Conservation (phyloP, 2,329 filamentous ascomycete genomes). For the Teratosphaeria destructans region DNA sequence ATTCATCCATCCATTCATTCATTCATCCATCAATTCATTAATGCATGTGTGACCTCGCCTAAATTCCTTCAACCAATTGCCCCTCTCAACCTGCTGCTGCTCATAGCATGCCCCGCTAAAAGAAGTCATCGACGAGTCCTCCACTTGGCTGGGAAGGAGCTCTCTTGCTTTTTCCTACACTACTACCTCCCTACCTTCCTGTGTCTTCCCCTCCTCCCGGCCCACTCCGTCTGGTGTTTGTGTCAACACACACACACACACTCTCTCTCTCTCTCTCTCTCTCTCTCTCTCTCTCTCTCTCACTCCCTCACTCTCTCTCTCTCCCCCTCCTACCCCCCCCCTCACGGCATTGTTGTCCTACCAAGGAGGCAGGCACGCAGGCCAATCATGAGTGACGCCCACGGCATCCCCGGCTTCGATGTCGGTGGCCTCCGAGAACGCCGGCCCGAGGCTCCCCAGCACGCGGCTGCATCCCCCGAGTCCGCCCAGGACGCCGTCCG, state of each 20-base stretch:
- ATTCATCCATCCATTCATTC: no score
- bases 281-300: no score
- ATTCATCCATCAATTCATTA: no score
- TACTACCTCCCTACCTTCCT: no score
- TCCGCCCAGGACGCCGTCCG: conserved; percentile 38
- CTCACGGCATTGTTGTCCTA: conserved; percentile 1
- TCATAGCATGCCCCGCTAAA: background rate
- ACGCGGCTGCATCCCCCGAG: conserved; percentile 18
- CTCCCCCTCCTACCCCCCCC: background rate
- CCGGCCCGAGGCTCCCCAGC: conserved; percentile 22
- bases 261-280: no score
- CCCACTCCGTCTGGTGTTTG: background rate
- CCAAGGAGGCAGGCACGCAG: background rate
- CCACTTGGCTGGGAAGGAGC: background rate
- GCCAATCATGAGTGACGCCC: conserved; percentile 11
- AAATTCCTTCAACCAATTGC: background rate
- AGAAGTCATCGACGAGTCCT: background rate
- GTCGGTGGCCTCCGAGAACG: conserved; percentile 38
- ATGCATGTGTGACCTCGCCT: background rate
- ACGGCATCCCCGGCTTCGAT: conserved; percentile 11
- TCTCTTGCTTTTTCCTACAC: background rate
- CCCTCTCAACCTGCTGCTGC: background rate
- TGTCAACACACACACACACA: background rate
- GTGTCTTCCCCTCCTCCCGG: background rate
- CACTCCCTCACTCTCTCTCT: no score